phyloP scores from a whole-genome alignment of 257 asterid species.

The Phtheirospermum japonicum region DNA sequence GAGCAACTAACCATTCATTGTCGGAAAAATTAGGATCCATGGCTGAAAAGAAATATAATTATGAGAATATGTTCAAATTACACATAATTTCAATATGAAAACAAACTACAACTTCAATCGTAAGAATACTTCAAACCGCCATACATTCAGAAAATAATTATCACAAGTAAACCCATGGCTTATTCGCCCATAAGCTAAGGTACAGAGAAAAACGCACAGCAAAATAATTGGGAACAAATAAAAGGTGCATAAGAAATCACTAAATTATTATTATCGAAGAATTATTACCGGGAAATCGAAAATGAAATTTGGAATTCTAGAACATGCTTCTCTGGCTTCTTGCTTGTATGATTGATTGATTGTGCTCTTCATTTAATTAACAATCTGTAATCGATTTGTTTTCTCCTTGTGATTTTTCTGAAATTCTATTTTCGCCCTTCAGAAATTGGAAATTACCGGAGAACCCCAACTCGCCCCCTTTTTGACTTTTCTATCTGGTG shows the following conservation, averaged over 20 bases:
- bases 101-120: conserved; percentile 14
- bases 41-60: conserved; percentile 31
- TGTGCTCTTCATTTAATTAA: neutral
- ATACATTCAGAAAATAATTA: neutral
- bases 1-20: conserved; percentile 52
- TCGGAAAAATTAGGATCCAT: conserved; percentile 54
- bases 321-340: conserved; percentile 21
- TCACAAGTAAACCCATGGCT: neutral
- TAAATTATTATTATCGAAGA: neutral
- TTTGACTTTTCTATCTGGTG: neutral
- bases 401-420: neutral
- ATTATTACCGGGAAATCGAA: conserved; percentile 31
- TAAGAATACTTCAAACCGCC: conserved; percentile 1
- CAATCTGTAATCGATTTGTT: neutral
- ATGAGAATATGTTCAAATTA: conserved; percentile 4
- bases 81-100: conserved; percentile 2
- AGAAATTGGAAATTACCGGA: neutral
- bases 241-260: neutral
- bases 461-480: neutral
- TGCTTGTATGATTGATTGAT: conserved; percentile 15
- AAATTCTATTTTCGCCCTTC: conserved; percentile 15
- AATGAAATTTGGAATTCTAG: conserved; percentile 15
- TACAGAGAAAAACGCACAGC: neutral
- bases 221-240: conserved; percentile 1
- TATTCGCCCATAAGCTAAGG: neutral